phyloP scores from a whole-genome alignment of 306 rosid species.

The Quercus robur region DNA sequence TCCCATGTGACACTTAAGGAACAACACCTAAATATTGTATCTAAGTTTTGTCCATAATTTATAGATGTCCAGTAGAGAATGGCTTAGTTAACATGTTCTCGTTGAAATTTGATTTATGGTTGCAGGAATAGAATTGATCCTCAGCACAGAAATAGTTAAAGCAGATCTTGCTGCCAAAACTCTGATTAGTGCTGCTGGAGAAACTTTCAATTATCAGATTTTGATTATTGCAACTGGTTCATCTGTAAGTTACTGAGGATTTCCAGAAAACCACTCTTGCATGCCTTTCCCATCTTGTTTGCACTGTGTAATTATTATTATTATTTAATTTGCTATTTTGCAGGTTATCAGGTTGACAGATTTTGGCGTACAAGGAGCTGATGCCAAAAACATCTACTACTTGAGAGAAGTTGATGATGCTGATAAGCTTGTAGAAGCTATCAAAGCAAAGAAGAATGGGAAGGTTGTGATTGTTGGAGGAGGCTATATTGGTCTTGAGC shows the following conservation, averaged over 20 bases:
- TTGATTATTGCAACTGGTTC: conserved; percentile 93
- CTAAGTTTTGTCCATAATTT: neutral
- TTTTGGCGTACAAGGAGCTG: conserved; percentile 95
- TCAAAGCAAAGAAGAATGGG: conserved; percentile 73
- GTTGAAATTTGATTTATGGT: conserved; percentile 22
- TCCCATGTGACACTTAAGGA: too few species aligned
- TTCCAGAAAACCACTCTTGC: conserved; percentile 13
- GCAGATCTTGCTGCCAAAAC: conserved; percentile 74
- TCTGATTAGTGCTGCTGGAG: conserved; percentile 65
- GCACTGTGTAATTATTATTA: neutral
- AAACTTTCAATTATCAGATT: conserved; percentile 60
- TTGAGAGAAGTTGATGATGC: conserved; percentile 95
- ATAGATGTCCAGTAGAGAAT: conserved; percentile 1
- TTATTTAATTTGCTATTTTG: conserved; percentile 2
- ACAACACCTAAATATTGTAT: too few species aligned
- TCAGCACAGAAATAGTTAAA: conserved; percentile 78
- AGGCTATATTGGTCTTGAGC: conserved; percentile 95
- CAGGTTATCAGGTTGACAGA: conserved; percentile 85
- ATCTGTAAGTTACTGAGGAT: conserved; percentile 46
- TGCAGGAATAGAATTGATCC: conserved; percentile 84
- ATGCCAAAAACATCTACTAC: conserved; percentile 90
- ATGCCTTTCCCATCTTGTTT: neutral
- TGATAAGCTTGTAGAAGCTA: conserved; percentile 64
- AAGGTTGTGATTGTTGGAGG: conserved; percentile 97
- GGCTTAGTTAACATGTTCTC: conserved; percentile 11